Conservation (phyloP, 1,284 basidiomycete species). For the Mrakiaceae sp. region DNA sequence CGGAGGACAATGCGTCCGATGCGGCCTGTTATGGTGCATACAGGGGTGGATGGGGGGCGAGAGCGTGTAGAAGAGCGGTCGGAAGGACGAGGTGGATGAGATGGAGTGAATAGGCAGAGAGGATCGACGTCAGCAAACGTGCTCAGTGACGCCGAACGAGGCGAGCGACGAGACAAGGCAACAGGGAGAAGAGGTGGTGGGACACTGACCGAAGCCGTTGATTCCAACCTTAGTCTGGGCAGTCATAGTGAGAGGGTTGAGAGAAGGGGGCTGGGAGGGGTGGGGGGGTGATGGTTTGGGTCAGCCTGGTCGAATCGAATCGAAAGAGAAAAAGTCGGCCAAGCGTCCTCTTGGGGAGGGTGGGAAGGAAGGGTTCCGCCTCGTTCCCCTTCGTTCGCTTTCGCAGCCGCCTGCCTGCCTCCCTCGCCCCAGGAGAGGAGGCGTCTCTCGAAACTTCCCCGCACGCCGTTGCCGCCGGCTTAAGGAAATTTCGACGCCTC, state of each 20-base stretch:
- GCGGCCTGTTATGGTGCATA: slow-evolving; percentile 51
- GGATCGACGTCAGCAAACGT: not conserved
- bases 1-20: slow-evolving; percentile 96
- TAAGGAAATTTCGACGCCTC: no score
- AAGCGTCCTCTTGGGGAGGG: no score
- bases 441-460: no score
- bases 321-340: not conserved
- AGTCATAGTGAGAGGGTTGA: slow-evolving; percentile 29
- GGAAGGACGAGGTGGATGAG: not conserved
- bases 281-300: slow-evolving; percentile 13
- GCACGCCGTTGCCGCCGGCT: no score
- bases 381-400: no score
- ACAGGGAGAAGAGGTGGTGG: not conserved
- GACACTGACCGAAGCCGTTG: slow-evolving; percentile 79
- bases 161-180: not conserved
- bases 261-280: slow-evolving; percentile 15
- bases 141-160: not conserved
- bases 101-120: not conserved
- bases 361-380: no score
- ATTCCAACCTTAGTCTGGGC: slow-evolving; percentile 69
- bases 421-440: no score
- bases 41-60: not conserved
- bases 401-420: no score
- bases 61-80: slow-evolving; percentile 11
- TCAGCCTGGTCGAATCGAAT: not conserved